Base-by-base conservation (phyloP, 2,329 filamentous ascomycete genomes). In the Penicillium sp. region DNA sequence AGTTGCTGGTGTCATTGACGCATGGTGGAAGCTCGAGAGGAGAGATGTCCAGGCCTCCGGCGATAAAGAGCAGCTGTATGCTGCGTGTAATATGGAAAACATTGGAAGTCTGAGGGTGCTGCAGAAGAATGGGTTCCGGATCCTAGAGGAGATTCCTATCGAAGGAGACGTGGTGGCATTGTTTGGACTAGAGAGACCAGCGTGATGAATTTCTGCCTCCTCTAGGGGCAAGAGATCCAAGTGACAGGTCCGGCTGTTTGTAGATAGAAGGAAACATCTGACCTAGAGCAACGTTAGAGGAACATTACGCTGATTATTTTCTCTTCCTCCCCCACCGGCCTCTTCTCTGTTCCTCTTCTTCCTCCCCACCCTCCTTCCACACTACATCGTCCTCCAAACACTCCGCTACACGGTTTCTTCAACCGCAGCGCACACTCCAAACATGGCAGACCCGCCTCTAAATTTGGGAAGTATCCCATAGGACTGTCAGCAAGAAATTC, bases 1-100 rank as follows among this genome's bases (percentile, higher is more conserved):
- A 4, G 60, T 68, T n/a, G 40, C 51, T 36, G 65, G 57, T 3
- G 47, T 69, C 13, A 50, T 69, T 14, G 57, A 66, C 47, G 60
- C 59, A 3, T 71, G 68, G 67, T 70, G 68, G 67, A 63, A 60
- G 5, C 60, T 70, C 6, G 35, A 56, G 18, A 50, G 63, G n/a
- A 55, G 35, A 41, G 46, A 54, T 6, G 4, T 47, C 31, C 43
- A 43, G 36, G 4, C 9, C 27, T 37, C 6, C 9, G 10, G 19
- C 6, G 7, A 40, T 3, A 46, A 11, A 10, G 66, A 69, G 51
- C 63, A 51, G 40, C 37, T 69, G 13, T 69, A 60, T 51, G 65
- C 65, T 13, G 62, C 55, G 0, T 64, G 59, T 19, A 64, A 66
- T 36, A 62, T 50, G 24, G 57, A 36, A 7, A 69, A 69, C 53